A percentile compares a stretch with the other conserved stretches of the same genome.
Conservation (phyloP, 352 stramenopile genomes). For the Globisporangium rhizosaccharum region DNA sequence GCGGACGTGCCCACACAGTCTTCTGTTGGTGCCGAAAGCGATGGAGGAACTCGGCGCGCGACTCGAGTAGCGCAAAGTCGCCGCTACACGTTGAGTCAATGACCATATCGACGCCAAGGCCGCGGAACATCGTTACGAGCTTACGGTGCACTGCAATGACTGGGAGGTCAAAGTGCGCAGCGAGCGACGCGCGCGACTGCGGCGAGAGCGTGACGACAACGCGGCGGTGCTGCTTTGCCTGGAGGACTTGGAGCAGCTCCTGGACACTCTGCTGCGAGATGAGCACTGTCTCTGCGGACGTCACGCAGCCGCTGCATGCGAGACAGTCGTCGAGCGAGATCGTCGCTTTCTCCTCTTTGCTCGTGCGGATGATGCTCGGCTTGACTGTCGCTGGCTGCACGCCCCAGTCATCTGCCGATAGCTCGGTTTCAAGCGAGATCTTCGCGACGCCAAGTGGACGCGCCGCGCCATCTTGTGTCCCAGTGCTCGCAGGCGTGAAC, state of each 20-base stretch:
- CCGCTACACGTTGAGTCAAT: slow-evolving; percentile 90
- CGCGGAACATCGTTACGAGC: slow-evolving; percentile 69
- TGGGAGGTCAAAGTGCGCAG: slow-evolving; percentile 69
- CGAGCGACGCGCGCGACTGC: slow-evolving; percentile 84
- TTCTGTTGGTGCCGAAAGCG: slow-evolving; percentile 78
- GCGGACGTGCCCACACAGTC: slow-evolving; percentile 50
- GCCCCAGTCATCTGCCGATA: slow-evolving; percentile 51
- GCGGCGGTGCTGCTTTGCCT: slow-evolving; percentile 32
- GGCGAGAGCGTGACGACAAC: slow-evolving; percentile 88
- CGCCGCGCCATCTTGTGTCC: background rate
- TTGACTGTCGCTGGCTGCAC: slow-evolving; percentile 28
- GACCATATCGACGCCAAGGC: slow-evolving; percentile 86
- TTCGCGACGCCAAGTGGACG: slow-evolving; percentile 38
- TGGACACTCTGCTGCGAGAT: slow-evolving; percentile 94
- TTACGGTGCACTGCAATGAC: slow-evolving; percentile 65
- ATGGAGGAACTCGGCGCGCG: slow-evolving; percentile 87
- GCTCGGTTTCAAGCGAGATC: slow-evolving; percentile 75
- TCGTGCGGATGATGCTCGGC: slow-evolving; percentile 78
- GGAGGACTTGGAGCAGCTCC: slow-evolving; percentile 76
- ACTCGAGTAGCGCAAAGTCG: slow-evolving; percentile 92
- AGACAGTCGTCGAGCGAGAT: slow-evolving; percentile 96
- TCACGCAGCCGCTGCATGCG: slow-evolving; percentile 96
- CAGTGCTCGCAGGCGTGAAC: slow-evolving; percentile 50
- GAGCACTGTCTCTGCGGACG: slow-evolving; percentile 97
- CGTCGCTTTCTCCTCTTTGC: slow-evolving; percentile 78